phyloP scores from a whole-genome alignment of 2,329 filamentous ascomycete genomes.

The Chaetoscypha palmicola region DNA sequence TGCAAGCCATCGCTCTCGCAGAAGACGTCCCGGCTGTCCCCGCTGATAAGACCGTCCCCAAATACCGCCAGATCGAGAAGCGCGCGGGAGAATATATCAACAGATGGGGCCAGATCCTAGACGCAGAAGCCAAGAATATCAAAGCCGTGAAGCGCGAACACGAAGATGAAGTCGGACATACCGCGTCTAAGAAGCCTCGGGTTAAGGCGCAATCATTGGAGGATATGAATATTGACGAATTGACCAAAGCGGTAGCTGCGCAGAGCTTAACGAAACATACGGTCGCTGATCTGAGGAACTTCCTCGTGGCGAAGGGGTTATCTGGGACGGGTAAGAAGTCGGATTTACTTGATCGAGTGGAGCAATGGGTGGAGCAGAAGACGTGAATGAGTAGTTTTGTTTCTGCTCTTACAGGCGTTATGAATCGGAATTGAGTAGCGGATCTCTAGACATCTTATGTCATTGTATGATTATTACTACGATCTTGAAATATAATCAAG shows the following conservation, averaged over 20 bases:
- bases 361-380: constrained; percentile 24
- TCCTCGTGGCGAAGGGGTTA: constrained; percentile 18
- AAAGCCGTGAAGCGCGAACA: constrained; percentile 40
- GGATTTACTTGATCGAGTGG: constrained; percentile 21
- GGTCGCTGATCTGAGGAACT: constrained; percentile 24
- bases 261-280: constrained; percentile 16
- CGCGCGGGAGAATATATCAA: constrained; percentile 72
- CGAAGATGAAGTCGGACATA: constrained; percentile 38
- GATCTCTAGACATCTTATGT: no score
- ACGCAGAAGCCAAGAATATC: constrained; percentile 35
- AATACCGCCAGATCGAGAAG: constrained; percentile 82
- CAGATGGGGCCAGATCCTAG: constrained; percentile 66
- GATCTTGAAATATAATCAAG: no score
- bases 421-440: no score
- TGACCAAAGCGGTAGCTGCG: constrained; percentile 16
- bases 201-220: constrained; percentile 13
- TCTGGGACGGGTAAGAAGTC: constrained; percentile 23
- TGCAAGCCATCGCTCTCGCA: constrained; percentile 85
- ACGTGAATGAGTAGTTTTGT: constrained; percentile 16
- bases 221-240: constrained; percentile 15
- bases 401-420: no score
- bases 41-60: constrained; percentile 75
- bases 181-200: constrained; percentile 15
- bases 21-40: constrained; percentile 72
- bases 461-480: no score